phyloP scores from a whole-genome alignment of 2,329 filamentous ascomycete species.

The Berkeleyomyces basicola region DNA sequence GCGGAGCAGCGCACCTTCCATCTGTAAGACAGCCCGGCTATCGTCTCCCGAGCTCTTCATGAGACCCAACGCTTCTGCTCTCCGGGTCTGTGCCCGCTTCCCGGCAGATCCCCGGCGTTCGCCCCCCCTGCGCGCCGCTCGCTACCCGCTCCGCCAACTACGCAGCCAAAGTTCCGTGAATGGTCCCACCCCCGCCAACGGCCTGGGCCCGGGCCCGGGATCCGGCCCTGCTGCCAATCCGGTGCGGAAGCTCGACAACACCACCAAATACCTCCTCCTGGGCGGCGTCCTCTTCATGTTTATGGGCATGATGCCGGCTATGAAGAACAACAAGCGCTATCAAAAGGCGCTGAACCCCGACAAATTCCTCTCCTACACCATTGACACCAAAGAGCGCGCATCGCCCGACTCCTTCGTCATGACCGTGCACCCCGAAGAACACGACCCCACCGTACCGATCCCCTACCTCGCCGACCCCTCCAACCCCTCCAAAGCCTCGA shows the following conservation, averaged over 20 bases:
- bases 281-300: conserved; percentile 12
- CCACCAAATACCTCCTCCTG: conserved; percentile 11
- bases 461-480: conserved; percentile 13
- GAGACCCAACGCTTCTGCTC: background rate
- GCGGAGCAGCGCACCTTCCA: background rate
- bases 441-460: conserved; percentile 15
- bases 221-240: background rate
- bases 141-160: background rate
- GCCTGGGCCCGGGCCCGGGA: background rate
- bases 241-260: conserved; percentile 9
- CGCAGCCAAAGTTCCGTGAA: background rate
- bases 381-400: conserved; percentile 43
- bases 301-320: conserved; percentile 6
- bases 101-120: background rate
- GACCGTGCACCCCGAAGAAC: conserved; percentile 34
- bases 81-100: background rate
- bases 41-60: too few relatives aligned
- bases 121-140: background rate
- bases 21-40: too few relatives aligned
- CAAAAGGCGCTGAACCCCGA: conserved; percentile 34
- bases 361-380: conserved; percentile 48
- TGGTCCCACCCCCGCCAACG: background rate
- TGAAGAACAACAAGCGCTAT: conserved; percentile 9
- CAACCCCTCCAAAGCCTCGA: conserved; percentile 7
- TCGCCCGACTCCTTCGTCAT: conserved; percentile 55